Base-by-base conservation (phyloP, 441 rosid species). In the Syzygium malaccense region DNA sequence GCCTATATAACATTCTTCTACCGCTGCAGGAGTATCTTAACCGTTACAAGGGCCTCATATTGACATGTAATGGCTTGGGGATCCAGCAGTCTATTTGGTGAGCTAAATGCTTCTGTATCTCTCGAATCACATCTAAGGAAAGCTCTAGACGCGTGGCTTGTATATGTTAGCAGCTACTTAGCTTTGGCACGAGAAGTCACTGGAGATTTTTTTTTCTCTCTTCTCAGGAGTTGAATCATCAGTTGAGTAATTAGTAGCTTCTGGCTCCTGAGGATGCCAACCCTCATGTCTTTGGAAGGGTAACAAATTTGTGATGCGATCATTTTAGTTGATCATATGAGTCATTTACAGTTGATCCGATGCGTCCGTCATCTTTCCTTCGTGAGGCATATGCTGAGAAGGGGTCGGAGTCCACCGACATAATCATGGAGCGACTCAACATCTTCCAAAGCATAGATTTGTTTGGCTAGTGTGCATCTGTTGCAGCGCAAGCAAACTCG, bases 41-140 rank as follows among this genome's bases (percentile, higher is more conserved):
- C 89, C 94, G 93, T 11, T 95, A 97, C 95, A 95, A 96, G 91
- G 98, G 98, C 87, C 98, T 97, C 33, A 96, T 97, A 92, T 90
- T 97, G 66, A 97, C 99, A 90, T 96, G 99, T 92, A 97, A 95
- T 86, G 99, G 99, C 89, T 96, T 96, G 80, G 99, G 99, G 89
- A 94, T 96, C 93, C 94, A 88, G 93, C 94, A 94, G 51, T 96
- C 96, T 41, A 95, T 96, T 78, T 94, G 95, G 96, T 97, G 92
- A 91, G 75, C 57, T 6, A 41, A 86, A 68, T 41, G 83, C 83
- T 75, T 75, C 83, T 13, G 51, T 41, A 14, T 75, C n/a, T 75
- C 51, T 41, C 8, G 17, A 75, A 75, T 75, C 83, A 6, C 51
- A 75, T 75, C 51, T 75, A 3, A 62, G 45, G 51, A 41, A 58